Conservation (phyloP, 2,329 filamentous ascomycete genomes). For the Penicillium crustosum region DNA sequence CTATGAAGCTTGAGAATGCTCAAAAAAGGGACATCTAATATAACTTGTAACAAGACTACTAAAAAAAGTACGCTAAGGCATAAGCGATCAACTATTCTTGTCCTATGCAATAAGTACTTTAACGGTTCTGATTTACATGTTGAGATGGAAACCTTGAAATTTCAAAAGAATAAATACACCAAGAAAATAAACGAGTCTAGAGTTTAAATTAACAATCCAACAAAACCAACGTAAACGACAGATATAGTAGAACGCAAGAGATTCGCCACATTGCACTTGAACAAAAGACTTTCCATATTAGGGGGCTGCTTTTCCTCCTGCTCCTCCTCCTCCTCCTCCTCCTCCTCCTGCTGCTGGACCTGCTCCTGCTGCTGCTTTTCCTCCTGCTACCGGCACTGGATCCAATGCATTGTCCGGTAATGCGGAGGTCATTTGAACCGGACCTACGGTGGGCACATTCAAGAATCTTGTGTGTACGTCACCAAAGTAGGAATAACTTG, state of each 20-base stretch:
- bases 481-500: background rate
- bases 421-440: background rate
- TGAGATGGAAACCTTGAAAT: too few relatives aligned
- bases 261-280: background rate
- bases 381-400: background rate
- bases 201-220: background rate
- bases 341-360: too few relatives aligned
- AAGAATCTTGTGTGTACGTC: background rate
- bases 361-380: too few relatives aligned
- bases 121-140: background rate
- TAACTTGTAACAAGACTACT: background rate
- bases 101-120: background rate
- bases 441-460: accelerated
- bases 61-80: background rate
- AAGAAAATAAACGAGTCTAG: background rate
- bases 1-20: background rate
- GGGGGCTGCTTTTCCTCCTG: background rate
- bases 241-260: background rate
- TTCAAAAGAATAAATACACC: background rate
- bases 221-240: background rate
- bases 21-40: background rate
- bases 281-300: background rate
- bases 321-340: too few relatives aligned
- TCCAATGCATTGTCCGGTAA: background rate
- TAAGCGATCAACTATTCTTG: background rate